A percentile compares a stretch with the other conserved stretches of the same genome.
These are phyloP conservation scores for Dryas alaskensis DNA, from an alignment of 306 rosid species.

Conservation along the genomic window DNA sequence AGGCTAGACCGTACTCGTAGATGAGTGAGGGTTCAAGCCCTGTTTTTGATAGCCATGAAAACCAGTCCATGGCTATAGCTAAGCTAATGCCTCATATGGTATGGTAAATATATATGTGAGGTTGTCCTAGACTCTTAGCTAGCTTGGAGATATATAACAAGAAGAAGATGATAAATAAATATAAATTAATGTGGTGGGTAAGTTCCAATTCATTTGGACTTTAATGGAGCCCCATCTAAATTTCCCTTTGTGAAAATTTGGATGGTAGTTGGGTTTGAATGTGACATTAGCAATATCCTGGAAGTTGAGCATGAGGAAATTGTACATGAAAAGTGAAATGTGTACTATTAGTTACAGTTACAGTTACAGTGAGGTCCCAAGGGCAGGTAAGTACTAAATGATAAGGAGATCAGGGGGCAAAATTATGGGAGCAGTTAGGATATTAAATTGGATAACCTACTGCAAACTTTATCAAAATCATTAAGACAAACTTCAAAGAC, in stretches of 20 bases:
- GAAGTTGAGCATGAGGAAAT: background rate
- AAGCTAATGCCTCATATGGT: too few relatives aligned
- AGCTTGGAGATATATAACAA: slow-evolving; percentile 21
- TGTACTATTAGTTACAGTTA: too few relatives aligned
- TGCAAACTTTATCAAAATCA: slow-evolving; percentile 14
- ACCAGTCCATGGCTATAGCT: slow-evolving; percentile 73
- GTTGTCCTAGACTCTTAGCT: background rate
- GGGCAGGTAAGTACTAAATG: slow-evolving; percentile 22
- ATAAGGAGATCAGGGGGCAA: slow-evolving; percentile 11
- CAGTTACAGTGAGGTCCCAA: background rate
- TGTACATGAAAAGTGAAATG: too few relatives aligned
- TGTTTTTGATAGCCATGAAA: slow-evolving; percentile 84
- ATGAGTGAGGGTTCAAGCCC: slow-evolving; percentile 59
- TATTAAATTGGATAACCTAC: slow-evolving; percentile 59
- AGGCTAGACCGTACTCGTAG: slow-evolving; percentile 70
- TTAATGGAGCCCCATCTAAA: background rate
- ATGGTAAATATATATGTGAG: slow-evolving; percentile 15
- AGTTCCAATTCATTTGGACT: slow-evolving; percentile 18
- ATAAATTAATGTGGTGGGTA: slow-evolving; percentile 38
- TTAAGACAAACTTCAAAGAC: background rate
- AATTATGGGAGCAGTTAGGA: slow-evolving; percentile 38
- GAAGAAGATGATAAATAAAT: slow-evolving; percentile 26
- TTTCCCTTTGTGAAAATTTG: slow-evolving; percentile 25
- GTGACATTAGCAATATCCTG: slow-evolving; percentile 33
- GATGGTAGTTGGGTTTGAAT: slow-evolving; percentile 45